phyloP scores from a whole-genome alignment of 192 early-diverging fungal genomes.

The Diversispora eburnea region DNA sequence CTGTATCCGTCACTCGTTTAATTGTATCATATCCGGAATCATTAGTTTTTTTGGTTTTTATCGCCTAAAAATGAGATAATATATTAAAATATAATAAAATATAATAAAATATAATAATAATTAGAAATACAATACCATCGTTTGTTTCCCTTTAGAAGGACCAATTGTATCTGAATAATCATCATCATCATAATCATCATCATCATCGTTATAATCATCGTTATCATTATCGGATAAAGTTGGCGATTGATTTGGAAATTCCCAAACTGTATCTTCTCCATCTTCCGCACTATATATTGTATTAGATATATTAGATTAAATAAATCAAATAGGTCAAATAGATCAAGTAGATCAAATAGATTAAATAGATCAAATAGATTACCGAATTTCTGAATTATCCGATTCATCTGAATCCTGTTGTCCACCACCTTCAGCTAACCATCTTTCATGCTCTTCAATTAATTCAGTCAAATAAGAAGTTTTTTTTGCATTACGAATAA shows the following conservation, averaged over 20 bases:
- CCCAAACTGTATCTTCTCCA: constrained; percentile 48
- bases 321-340: not conserved
- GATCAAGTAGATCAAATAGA: not conserved
- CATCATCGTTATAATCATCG: not conserved
- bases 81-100: not conserved
- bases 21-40: constrained; percentile 45
- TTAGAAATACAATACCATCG: not conserved
- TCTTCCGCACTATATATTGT: constrained; percentile 32
- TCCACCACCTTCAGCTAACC: constrained; percentile 58
- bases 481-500: constrained; percentile 81
- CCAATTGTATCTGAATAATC: constrained; percentile 24
- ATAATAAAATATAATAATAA: not conserved
- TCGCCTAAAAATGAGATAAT: constrained; percentile 17
- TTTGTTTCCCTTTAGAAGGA: constrained; percentile 28
- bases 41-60: constrained; percentile 17
- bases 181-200: not conserved
- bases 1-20: constrained; percentile 17
- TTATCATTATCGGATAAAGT: constrained; percentile 23
- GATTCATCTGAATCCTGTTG: constrained; percentile 39
- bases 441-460: constrained; percentile 78
- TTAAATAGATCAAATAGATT: not conserved
- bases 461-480: constrained; percentile 81
- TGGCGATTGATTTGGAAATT: constrained; percentile 44
- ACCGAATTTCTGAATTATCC: constrained; percentile 27
- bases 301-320: not conserved